Base-by-base conservation (phyloP, 1,284 basidiomycete genomes). In the Apiotrichum mycotoxinovorans region DNA sequence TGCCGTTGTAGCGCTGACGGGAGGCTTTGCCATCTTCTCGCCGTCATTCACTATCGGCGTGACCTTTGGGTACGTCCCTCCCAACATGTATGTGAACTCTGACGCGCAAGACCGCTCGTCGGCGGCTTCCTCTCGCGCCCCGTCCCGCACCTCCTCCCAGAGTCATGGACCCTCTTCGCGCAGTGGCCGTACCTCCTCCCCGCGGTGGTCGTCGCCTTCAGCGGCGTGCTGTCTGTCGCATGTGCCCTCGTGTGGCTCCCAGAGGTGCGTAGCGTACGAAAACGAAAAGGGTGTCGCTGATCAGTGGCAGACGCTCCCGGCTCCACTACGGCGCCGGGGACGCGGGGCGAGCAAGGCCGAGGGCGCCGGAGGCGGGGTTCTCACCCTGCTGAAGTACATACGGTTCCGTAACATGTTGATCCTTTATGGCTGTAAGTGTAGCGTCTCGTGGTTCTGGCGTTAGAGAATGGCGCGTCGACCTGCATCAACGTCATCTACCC, bases 121-220 rank as follows among this genome's bases (percentile, higher is more conserved):
- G 72, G 72, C n/a, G 72, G 72, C 7, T 67, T 68, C 51, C 54
- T 74, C 14, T 66, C 72, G 4, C 59, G 58, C 3, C 72, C 72
- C 2, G 66, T 70, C 2, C 68, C 70, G 0, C 51, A 65, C 4
- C 51, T 74, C 2, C 51, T 71, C 2, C 58, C 70, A 3, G 43
- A 51, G 3, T 67, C 67, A 17, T 68, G 59, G 47, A 61, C 57
- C 0, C 54, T 70, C 3, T 65, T 74, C 33, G 45, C 51, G 3
- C 25, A 48, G 11, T 65, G 66, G 34, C 72, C 72, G 3, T 75
- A 74, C 50, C 69, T 76, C 11, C 57, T 72, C 14, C 74, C 74
- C 0, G 66, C 72, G 2, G 22, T 72, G 0, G 54, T 70, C 3
- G 62, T 66, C 1, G 69, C 65, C 11, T 20, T 56, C 17, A 48